phyloP scores from a whole-genome alignment of 148 eudicot genomes.

The Salicornia ramosissima region DNA sequence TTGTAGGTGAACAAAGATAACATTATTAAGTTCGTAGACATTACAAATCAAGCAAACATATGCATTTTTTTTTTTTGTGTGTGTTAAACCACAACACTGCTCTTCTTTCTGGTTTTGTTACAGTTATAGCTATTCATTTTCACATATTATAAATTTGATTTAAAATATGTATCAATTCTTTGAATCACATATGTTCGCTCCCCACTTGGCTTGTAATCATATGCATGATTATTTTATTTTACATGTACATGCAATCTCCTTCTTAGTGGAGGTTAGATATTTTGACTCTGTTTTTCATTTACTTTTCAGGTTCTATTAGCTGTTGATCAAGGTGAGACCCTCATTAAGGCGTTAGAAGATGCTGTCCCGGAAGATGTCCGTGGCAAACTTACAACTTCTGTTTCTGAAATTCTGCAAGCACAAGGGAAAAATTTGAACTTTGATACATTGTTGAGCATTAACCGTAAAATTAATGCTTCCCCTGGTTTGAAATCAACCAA shows the following conservation, averaged over 20 bases:
- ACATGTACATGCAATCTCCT: background rate
- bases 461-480: slow-evolving; percentile 37
- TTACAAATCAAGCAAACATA: too few species aligned
- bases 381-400: slow-evolving; percentile 74
- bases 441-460: slow-evolving; percentile 39
- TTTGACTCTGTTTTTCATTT: background rate
- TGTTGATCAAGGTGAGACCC: slow-evolving; percentile 76
- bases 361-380: slow-evolving; percentile 98
- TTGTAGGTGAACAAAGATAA: background rate
- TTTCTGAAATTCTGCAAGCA: slow-evolving; percentile 55
- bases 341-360: slow-evolving; percentile 80
- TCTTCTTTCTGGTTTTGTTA: too few species aligned
- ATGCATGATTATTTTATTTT: background rate
- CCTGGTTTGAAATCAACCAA: slow-evolving; percentile 41
- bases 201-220: too few species aligned
- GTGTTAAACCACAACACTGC: too few species aligned
- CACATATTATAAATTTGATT: too few species aligned
- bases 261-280: background rate
- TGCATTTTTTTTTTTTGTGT: too few species aligned
- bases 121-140: too few species aligned
- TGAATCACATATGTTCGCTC: too few species aligned
- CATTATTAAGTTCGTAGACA: too few species aligned
- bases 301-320: slow-evolving; percentile 65
- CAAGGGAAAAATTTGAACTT: slow-evolving; percentile 54
- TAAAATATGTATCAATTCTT: too few species aligned